A percentile compares a stretch with the other conserved stretches of the same genome.
Evolutionary conservation across 2,329 filamentous ascomycete species (phyloP).

Genomic region (Fusarium mundagurra): DNA sequence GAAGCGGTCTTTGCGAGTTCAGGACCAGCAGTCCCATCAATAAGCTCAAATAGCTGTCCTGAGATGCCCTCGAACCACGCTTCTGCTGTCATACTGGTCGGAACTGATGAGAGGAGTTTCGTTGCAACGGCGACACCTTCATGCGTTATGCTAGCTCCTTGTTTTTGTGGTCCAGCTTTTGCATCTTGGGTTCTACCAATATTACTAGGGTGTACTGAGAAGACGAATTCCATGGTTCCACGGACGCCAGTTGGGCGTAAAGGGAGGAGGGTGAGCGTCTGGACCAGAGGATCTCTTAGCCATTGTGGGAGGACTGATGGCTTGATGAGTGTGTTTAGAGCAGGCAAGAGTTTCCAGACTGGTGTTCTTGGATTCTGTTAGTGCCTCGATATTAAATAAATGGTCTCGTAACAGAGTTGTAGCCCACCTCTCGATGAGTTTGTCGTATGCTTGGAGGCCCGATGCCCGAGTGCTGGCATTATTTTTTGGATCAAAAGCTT

Average conservation of each 20-base stretch:
- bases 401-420: background rate
- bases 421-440: slow-evolving; percentile 60
- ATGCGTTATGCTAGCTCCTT: slow-evolving; percentile 72
- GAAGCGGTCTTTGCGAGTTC: slow-evolving; percentile 51
- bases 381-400: background rate
- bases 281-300: slow-evolving; percentile 67
- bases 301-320: slow-evolving; percentile 67
- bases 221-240: slow-evolving; percentile 75
- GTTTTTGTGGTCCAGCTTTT: slow-evolving; percentile 57
- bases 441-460: slow-evolving; percentile 54
- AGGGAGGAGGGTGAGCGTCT: slow-evolving; percentile 68
- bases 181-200: slow-evolving; percentile 53
- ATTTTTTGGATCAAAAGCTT: slow-evolving; percentile 59
- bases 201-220: slow-evolving; percentile 71
- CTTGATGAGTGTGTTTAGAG: slow-evolving; percentile 71
- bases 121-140: slow-evolving; percentile 73
- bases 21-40: slow-evolving; percentile 62
- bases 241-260: slow-evolving; percentile 71
- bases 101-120: slow-evolving; percentile 68
- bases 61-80: slow-evolving; percentile 70
- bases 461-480: slow-evolving; percentile 48
- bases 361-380: slow-evolving; percentile 43
- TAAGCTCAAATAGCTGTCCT: slow-evolving; percentile 67
- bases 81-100: slow-evolving; percentile 61
- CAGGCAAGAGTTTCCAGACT: slow-evolving; percentile 65